Base-by-base conservation (phyloP, 192 early-diverging fungal species). In the Mortierella claussenii region DNA sequence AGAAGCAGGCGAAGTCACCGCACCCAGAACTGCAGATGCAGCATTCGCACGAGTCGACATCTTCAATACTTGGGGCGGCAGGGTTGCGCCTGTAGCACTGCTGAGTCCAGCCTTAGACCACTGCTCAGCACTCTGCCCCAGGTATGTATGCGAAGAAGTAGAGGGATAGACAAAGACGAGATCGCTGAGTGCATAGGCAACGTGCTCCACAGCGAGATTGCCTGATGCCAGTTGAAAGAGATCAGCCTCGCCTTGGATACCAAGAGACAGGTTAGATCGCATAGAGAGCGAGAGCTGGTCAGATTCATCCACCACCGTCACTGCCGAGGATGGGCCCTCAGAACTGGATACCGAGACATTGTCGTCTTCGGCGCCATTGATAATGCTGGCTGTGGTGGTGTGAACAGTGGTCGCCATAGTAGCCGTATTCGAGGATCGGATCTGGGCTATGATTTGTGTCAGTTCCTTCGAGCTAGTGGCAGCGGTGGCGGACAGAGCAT, bases 91-190 rank as follows among this genome's bases (percentile, higher is more conserved):
- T 48, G 80, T 80, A n/a, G 85, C 89, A 78, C 97, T 96, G 57
- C 80, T 75, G 30, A 89, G 64, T n/a, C 81, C 85, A 28, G 81
- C 67, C 42, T 82, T 70, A 49, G 92, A 76, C 95, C 92, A 96
- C 15, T 82, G 79, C 37, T 86, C 75, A 17, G 89, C 70, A 4
- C 80, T 79, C 34, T 90, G 69, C 50, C 95, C 95, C 43, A 91
- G 70, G 43, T 89, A 85, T 3, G 65, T 78, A 42, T 89, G 79
- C 23, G 82, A 82, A 30, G 85, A 80, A 26, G 76, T 47, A 8
- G 90, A 89, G 26, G 93, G 87, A 80, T 96, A 97, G 60, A 96
- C 87, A 82, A 95, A 97, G 43, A 89, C 82, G 50, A 94, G 78
- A 64, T 94, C 89, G 76, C 88, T 91, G 9, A 97, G 83, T 26